Percentiles rank a stretch among this genome's conserved stretches.
Evolutionary conservation across 2,329 filamentous ascomycete genomes (phyloP).

Genomic region (Pyrenochaeta sp.): DNA sequence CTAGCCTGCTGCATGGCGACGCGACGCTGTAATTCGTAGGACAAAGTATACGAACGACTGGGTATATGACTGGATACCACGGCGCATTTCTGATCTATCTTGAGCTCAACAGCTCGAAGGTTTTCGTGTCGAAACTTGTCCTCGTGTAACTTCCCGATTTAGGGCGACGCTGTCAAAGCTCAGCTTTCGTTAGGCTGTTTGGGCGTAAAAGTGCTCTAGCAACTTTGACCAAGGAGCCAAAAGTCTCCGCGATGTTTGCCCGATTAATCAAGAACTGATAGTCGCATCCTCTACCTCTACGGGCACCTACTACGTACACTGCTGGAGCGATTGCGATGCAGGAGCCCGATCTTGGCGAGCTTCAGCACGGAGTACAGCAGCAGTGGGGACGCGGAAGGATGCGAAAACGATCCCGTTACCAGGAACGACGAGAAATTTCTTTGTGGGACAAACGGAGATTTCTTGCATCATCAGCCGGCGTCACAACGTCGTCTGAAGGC

Average conservation of each 20-base stretch:
- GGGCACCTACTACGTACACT: conserved; percentile 3
- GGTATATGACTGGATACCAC: too few relatives aligned
- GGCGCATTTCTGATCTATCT: conserved; percentile 14
- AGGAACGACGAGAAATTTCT: conserved; percentile 19
- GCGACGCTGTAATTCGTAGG: conserved; percentile 10
- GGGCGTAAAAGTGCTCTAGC: too few relatives aligned
- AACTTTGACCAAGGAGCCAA: too few relatives aligned
- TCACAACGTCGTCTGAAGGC: conserved; percentile 15
- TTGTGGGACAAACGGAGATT: conserved; percentile 26
- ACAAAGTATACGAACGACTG: conserved; percentile 16
- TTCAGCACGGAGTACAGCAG: conserved; percentile 20
- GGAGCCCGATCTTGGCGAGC: conserved; percentile 13
- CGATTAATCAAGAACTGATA: conserved; percentile 14
- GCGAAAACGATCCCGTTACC: conserved; percentile 17
- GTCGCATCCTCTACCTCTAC: conserved; percentile 13
- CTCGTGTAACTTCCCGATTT: too few relatives aligned
- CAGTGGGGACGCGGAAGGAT: conserved; percentile 20
- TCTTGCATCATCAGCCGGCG: background rate
- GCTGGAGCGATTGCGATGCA: conserved; percentile 14
- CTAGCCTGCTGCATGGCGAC: too few relatives aligned
- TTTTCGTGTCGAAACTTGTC: conserved; percentile 6
- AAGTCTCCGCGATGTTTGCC: too few relatives aligned
- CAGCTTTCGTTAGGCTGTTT: too few relatives aligned
- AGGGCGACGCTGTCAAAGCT: too few relatives aligned
- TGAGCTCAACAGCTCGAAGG: background rate